Percentiles rank a stretch among this genome's conserved stretches.
Conservation (phyloP, 805 yeast species). For the Babjeviella inositovora region DNA sequence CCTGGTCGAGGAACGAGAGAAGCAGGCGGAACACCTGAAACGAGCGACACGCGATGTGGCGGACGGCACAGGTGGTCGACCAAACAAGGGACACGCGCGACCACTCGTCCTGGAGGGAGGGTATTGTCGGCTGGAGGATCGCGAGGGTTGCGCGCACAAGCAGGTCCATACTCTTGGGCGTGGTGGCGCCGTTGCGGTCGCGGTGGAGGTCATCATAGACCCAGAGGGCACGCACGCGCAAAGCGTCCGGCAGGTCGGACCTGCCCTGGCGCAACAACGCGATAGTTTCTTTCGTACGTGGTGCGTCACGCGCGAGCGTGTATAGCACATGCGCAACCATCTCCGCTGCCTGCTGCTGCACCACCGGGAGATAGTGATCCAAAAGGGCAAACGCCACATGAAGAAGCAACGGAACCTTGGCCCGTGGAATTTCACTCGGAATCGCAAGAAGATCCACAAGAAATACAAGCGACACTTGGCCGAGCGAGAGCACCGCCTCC, state of each 20-base stretch:
- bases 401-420: slow-evolving; percentile 52
- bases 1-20: slow-evolving; percentile 66
- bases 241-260: slow-evolving; percentile 11
- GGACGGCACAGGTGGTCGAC: slow-evolving; percentile 96
- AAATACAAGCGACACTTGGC: slow-evolving; percentile 76
- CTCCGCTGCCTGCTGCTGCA: slow-evolving; percentile 73
- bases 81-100: slow-evolving; percentile 67
- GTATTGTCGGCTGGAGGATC: slow-evolving; percentile 29
- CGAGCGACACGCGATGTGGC: slow-evolving; percentile 94
- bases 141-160: slow-evolving; percentile 48
- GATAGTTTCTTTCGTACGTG: slow-evolving; percentile 39
- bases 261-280: slow-evolving; percentile 39
- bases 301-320: slow-evolving; percentile 37
- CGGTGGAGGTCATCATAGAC: slow-evolving; percentile 70
- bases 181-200: slow-evolving; percentile 64
- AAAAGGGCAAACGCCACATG: slow-evolving; percentile 70
- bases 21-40: slow-evolving; percentile 85
- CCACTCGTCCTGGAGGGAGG: slow-evolving; percentile 67
- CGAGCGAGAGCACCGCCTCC: slow-evolving; percentile 70
- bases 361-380: slow-evolving; percentile 75
- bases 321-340: slow-evolving; percentile 60
- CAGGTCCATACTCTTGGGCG: slow-evolving; percentile 75
- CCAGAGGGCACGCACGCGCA: slow-evolving; percentile 47
- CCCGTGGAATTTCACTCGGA: slow-evolving; percentile 44
- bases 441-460: slow-evolving; percentile 65